phyloP scores from a whole-genome alignment of 2,329 filamentous ascomycete species.

The Cladophialophora bantiana region DNA sequence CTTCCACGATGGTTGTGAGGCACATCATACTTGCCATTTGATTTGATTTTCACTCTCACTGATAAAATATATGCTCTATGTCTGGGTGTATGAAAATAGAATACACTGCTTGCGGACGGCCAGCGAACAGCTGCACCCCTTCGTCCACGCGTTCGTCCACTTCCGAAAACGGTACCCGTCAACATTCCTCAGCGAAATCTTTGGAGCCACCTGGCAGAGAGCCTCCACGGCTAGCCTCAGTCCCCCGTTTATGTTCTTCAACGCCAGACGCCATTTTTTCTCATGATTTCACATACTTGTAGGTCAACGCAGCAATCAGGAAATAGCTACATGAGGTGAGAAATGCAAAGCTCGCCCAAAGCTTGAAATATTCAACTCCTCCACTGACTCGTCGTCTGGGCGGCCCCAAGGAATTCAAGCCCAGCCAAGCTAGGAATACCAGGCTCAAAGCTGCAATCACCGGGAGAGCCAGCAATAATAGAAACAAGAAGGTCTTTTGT shows the following conservation, averaged over 20 bases:
- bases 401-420: background rate
- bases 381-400: background rate
- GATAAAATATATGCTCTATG: background rate
- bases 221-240: background rate
- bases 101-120: background rate
- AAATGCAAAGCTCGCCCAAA: background rate
- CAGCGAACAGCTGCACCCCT: background rate
- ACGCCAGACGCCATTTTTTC: background rate
- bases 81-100: background rate
- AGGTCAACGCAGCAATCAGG: background rate
- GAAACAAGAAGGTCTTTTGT: background rate
- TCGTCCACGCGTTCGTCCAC: background rate
- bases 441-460: background rate
- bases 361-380: background rate
- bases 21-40: background rate
- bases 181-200: slow-evolving; percentile 13
- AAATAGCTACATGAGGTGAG: background rate
- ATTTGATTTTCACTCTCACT: background rate
- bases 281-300: slow-evolving; percentile 3
- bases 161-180: slow-evolving; percentile 15
- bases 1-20: background rate
- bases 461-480: background rate
- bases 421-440: background rate
- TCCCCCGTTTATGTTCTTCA: background rate
- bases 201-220: background rate